Evolutionary conservation across 805 yeast genomes (phyloP).

Genomic region (Saturnispora gosingensis): DNA sequence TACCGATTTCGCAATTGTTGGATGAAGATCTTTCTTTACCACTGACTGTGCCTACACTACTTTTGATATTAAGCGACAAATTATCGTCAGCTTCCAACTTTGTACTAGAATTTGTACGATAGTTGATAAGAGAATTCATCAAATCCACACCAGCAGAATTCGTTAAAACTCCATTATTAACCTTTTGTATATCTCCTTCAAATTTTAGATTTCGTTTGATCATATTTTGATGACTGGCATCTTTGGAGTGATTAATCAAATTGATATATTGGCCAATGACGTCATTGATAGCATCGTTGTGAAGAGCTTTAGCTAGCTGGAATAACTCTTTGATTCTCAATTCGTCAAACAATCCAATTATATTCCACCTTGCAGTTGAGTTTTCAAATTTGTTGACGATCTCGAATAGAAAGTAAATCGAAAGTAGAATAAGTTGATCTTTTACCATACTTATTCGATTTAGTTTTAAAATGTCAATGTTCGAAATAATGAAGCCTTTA

Average conservation of each 20-base stretch:
- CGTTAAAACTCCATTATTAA: background rate
- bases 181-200: background rate
- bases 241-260: background rate
- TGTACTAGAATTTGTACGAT: constrained; percentile 9
- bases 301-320: constrained; percentile 40
- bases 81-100: constrained; percentile 8
- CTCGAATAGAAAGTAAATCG: constrained; percentile 62
- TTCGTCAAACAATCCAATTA: constrained; percentile 52
- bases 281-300: constrained; percentile 51
- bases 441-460: constrained; percentile 10
- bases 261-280: constrained; percentile 51
- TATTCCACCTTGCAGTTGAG: constrained; percentile 36
- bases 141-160: constrained; percentile 13
- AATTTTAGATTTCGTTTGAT: background rate
- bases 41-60: background rate
- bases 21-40: background rate
- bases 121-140: constrained; percentile 8
- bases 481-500: background rate
- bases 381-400: constrained; percentile 37
- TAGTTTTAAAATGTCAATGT: background rate
- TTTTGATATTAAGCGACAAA: no score
- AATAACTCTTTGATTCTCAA: constrained; percentile 48
- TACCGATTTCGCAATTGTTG: no score
- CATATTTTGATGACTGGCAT: background rate
- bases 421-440: constrained; percentile 57